These are phyloP conservation scores for Eucalyptus coolabah DNA, from an alignment of 345 rosid species.

Conservation along the genomic window DNA sequence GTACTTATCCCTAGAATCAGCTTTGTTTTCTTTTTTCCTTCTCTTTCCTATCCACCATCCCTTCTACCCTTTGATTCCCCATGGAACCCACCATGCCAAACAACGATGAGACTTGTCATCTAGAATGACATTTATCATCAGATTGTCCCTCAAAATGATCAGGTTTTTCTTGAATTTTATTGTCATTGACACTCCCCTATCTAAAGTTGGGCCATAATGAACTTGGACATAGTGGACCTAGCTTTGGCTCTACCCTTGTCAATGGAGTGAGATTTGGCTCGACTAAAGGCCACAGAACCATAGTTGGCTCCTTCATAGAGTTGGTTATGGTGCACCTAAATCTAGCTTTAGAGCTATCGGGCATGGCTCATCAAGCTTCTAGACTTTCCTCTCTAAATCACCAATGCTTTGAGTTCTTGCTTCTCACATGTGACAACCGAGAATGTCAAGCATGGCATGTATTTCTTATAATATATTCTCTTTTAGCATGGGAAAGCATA, in stretches of 20 bases:
- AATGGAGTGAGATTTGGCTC: not conserved
- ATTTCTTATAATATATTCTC: too few species aligned
- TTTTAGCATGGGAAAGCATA: too few species aligned
- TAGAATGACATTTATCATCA: not conserved
- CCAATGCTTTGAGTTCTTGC: not conserved
- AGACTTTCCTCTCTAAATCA: not conserved
- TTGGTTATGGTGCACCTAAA: not conserved
- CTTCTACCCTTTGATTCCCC: not conserved
- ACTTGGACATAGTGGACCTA: not conserved
- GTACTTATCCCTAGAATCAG: not conserved
- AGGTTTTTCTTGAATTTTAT: not conserved
- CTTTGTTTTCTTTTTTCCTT: not conserved
- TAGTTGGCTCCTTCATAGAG: not conserved
- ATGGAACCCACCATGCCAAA: not conserved
- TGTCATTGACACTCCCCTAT: not conserved
- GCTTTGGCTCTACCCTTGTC: not conserved
- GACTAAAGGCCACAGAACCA: fast-evolving
- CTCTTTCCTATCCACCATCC: not conserved
- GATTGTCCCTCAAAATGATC: not conserved
- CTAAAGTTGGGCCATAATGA: not conserved
- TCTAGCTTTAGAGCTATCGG: not conserved
- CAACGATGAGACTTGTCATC: not conserved
- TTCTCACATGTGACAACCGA: not conserved
- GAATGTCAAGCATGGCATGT: too few species aligned
- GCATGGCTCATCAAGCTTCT: not conserved